Evolutionary conservation across 805 yeast species (phyloP), one percentile per base, ranked within the genome.

Genomic region (Monosporozyma servazzii): DNA sequence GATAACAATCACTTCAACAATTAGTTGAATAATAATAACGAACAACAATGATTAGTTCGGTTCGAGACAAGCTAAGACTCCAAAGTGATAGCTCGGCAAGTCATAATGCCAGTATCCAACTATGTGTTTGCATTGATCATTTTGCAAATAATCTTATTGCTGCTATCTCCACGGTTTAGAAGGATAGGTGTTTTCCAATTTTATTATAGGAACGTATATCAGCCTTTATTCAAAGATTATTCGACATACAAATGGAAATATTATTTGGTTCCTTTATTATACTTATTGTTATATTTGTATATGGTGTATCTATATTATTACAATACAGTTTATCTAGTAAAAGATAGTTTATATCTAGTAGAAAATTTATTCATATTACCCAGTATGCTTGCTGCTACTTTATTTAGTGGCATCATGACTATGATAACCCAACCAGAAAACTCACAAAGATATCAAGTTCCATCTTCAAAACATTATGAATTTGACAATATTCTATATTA

Each of bases 401-500:
- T 65, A n/a, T 21, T 44, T 1, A 46, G 56, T 15, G 67, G 68
- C 0, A 17, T 52, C 7, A 36, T 59, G 9, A 57, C 64, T 13
- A 58, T 64, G 60, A 15, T 48, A 2, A 55, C 54, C 2, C 53
- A 55, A 13, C 65, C 65, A 1, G 53, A 53, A 15, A 51, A 56
- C 5, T 43, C 58, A 1, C 47, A 49, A 10, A 43, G 39, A 10
- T 27, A 41, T n/a, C 45, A 36, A 1, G 47, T 31, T 0, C 47
- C 36, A 4, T 47, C 58, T 1, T 49, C 51, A 9, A 40, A 53
- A 5, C 42, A 42, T 33, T 75, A 70, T 56, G 58, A 61, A 1
- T 73, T 67, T 56, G 87, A 85, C 60, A 67, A 72, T 21, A 62
- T 84, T 37, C 71, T 84, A 21, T 85, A 75, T 64, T 75, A 78